Conservation (phyloP, 1,284 basidiomycete species). For the Grifola frondosa region DNA sequence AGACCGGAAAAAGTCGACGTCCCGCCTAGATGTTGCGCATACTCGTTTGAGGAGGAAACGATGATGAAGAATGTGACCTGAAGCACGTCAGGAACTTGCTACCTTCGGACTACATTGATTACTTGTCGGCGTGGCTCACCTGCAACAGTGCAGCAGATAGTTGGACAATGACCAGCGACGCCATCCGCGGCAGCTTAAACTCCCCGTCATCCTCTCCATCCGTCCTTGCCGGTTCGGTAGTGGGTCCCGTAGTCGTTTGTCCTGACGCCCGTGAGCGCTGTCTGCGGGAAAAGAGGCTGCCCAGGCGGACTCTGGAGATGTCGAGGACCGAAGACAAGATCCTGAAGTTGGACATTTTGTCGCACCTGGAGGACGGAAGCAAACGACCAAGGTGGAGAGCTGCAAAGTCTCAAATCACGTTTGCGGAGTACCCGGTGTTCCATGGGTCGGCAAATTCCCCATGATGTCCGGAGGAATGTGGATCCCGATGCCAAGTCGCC, state of each 20-base stretch:
- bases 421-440: too few species aligned
- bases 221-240: neutral
- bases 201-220: slow-evolving; percentile 36
- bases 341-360: slow-evolving; percentile 13
- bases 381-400: neutral
- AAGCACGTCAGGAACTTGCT: neutral
- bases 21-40: slow-evolving; percentile 63
- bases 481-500: too few species aligned
- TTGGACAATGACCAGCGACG: slow-evolving; percentile 45
- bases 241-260: slow-evolving; percentile 12
- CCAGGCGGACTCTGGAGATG: slow-evolving; percentile 3
- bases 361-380: too few species aligned
- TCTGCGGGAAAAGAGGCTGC: slow-evolving; percentile 1
- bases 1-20: slow-evolving; percentile 66
- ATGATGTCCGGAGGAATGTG: too few species aligned
- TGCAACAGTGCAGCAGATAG: slow-evolving; percentile 46
- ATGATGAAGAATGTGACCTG: slow-evolving; percentile 69
- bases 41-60: slow-evolving; percentile 63
- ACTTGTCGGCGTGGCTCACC: slow-evolving; percentile 28
- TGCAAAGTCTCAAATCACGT: too few species aligned
- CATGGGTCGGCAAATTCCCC: too few species aligned
- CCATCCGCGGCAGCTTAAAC: slow-evolving; percentile 44
- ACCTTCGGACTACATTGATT: neutral
- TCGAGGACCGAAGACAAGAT: slow-evolving; percentile 15
- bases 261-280: slow-evolving; percentile 1